Evolutionary conservation across 306 rosid genomes (phyloP), one percentile per base, ranked within the genome.

Genomic region (Trifolium repens): DNA sequence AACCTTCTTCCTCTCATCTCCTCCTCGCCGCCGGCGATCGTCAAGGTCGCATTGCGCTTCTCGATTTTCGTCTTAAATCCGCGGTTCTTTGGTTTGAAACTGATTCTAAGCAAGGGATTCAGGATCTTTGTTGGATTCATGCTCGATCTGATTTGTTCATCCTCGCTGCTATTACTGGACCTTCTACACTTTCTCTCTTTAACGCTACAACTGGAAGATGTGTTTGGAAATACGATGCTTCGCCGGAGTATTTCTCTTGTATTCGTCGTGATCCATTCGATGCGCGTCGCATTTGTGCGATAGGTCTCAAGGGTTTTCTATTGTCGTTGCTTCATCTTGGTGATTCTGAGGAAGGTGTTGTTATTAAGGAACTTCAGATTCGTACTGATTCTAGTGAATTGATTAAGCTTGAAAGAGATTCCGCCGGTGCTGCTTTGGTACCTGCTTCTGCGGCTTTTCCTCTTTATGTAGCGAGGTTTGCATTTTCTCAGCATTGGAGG

Each of bases 41-140:
- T 50, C 96, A 89, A 42, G 99, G 99, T 11, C 96, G 97, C 86
- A 87, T 96, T 75, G 96, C 90, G 1, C 84, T 96, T 24, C 78
- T 96, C 34, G 98, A 96, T 73, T 88, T 84, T 78, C 92, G 96
- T 4, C 80, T 88, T 40, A 76, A 82, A 62, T 74, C 92, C 1
- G 88, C 97, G 0, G 22, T 90, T 14, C 83, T 92, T 39, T 96
- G 97, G 93, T 87, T 96, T 39, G 92, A 92, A 0, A 83, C 99
- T 9, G 92, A 88, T 37, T 69, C 85, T 62, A 80, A 84, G 49
- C 72, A 47, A 7, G 96, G 90, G 9, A 59, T 96, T 46, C 98
- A 96, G 82, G 99, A 96, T 76, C 85, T 96, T 34, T 92, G 97
- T n/a, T 96, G 99, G 99, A 86, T 91, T 76, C 96, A 82, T 67